Conservation (phyloP, 139 green algal species). For the Chlorella sp. region DNA sequence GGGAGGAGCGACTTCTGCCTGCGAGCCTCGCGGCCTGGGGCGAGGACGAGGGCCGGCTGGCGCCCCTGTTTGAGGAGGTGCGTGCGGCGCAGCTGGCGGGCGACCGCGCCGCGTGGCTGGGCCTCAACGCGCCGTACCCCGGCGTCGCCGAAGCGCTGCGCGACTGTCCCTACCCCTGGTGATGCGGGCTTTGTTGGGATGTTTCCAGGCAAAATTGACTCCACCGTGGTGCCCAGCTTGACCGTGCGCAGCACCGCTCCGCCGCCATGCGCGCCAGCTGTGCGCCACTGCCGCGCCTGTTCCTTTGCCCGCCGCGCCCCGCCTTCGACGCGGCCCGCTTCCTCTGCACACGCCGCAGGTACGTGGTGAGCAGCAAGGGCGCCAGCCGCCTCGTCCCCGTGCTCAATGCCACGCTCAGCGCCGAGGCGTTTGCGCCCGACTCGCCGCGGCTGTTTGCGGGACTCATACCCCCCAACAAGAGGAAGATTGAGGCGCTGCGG, state of each 20-base stretch:
- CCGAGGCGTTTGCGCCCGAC: slow-evolving; percentile 43
- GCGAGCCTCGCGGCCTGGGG: slow-evolving; percentile 34
- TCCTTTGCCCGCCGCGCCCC: too few relatives aligned
- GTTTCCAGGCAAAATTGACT: too few relatives aligned
- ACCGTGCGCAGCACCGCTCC: slow-evolving; percentile 39
- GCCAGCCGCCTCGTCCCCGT: slow-evolving; percentile 23
- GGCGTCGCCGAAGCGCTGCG: slow-evolving; percentile 48
- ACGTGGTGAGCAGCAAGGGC: slow-evolving; percentile 29
- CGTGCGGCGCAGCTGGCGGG: slow-evolving; percentile 23
- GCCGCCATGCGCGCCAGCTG: not conserved
- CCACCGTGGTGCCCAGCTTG: too few relatives aligned
- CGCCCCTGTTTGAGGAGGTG: slow-evolving; percentile 48
- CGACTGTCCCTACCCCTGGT: slow-evolving; percentile 38
- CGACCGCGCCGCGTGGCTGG: slow-evolving; percentile 38
- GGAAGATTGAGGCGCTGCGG: slow-evolving; percentile 58
- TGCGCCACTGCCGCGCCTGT: not conserved
- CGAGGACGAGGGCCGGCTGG: slow-evolving; percentile 23
- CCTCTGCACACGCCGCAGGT: too few relatives aligned
- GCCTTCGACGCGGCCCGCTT: too few relatives aligned
- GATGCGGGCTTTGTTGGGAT: too few relatives aligned
- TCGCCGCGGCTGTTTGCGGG: slow-evolving; percentile 58
- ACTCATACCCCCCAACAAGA: slow-evolving; percentile 68
- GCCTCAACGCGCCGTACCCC: slow-evolving; percentile 43
- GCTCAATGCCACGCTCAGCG: slow-evolving; percentile 33
- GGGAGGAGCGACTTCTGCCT: slow-evolving; percentile 50